A percentile compares a stretch with the other conserved stretches of the same genome.
phyloP scores from a whole-genome alignment of 2,329 filamentous ascomycete species.

The Trichoderma sp. region DNA sequence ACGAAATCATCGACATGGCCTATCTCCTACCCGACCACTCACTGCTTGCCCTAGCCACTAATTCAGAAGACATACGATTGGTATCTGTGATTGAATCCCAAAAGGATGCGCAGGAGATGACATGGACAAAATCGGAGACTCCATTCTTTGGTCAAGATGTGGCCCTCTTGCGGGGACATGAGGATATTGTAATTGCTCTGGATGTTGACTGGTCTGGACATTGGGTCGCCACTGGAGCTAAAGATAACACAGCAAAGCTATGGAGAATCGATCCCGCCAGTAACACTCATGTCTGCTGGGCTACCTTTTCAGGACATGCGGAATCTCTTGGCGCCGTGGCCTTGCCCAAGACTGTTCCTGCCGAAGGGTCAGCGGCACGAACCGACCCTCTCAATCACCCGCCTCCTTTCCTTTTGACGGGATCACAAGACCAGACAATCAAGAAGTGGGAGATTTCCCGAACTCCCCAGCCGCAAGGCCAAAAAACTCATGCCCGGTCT shows the following conservation, averaged over 20 bases:
- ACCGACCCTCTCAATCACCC: conserved; percentile 73
- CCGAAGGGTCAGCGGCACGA: conserved; percentile 65
- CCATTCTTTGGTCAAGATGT: conserved; percentile 87
- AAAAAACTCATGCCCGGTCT: conserved; percentile 59
- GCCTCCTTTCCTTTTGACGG: conserved; percentile 81
- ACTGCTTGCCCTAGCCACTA: conserved; percentile 85
- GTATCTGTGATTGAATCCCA: conserved; percentile 62
- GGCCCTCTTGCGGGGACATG: conserved; percentile 80
- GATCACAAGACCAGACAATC: conserved; percentile 91
- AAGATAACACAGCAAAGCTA: conserved; percentile 89
- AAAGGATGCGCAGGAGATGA: conserved; percentile 22
- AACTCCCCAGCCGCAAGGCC: conserved; percentile 40
- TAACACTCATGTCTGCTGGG: conserved; percentile 73
- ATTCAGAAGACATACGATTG: conserved; percentile 87
- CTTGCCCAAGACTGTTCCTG: conserved; percentile 67
- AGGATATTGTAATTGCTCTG: conserved; percentile 92
- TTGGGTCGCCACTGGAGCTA: conserved; percentile 93
- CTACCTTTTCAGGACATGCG: conserved; percentile 84
- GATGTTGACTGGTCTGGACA: conserved; percentile 96
- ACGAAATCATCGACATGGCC: conserved; percentile 93
- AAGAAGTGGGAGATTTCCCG: conserved; percentile 86
- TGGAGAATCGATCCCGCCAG: conserved; percentile 81
- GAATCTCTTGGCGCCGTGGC: conserved; percentile 90
- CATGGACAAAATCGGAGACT: conserved; percentile 29
- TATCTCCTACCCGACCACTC: conserved; percentile 80